phyloP scores from a whole-genome alignment of 306 rosid genomes.

The Ochetophila trinervis region DNA sequence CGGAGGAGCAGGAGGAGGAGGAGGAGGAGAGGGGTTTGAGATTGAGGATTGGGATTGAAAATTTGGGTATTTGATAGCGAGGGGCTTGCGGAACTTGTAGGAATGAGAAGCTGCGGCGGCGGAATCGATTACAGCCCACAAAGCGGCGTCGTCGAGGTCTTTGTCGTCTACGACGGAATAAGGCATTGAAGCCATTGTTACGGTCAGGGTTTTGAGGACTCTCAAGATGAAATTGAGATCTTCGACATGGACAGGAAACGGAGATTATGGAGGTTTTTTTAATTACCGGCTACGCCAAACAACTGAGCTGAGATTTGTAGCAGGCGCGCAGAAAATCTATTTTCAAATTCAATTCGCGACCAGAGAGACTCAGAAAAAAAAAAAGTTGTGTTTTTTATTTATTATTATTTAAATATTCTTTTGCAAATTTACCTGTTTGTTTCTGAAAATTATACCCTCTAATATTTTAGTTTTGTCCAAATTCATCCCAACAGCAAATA shows the following conservation, averaged over 20 bases:
- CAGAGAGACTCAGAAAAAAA: too few relatives aligned
- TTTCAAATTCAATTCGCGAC: too few relatives aligned
- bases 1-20: conserved; percentile 31
- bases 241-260: too few relatives aligned
- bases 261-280: neutral
- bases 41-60: conserved; percentile 30
- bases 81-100: conserved; percentile 41
- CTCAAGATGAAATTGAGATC: too few relatives aligned
- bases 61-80: conserved; percentile 38
- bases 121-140: conserved; percentile 92
- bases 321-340: conserved; percentile 14
- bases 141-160: conserved; percentile 80
- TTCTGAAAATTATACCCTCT: too few relatives aligned
- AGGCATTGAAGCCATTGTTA: conserved; percentile 26
- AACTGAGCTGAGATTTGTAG: neutral
- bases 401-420: too few relatives aligned
- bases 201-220: neutral
- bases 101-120: conserved; percentile 59
- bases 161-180: conserved; percentile 62
- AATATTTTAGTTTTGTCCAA: too few relatives aligned
- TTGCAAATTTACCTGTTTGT: too few relatives aligned
- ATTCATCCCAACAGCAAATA: too few relatives aligned
- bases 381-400: too few relatives aligned
- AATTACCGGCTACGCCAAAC: too few relatives aligned
- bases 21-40: conserved; percentile 44